These are phyloP conservation scores for Ganoderma sinense DNA, from an alignment of 1,284 basidiomycete species.

Conservation along the genomic window DNA sequence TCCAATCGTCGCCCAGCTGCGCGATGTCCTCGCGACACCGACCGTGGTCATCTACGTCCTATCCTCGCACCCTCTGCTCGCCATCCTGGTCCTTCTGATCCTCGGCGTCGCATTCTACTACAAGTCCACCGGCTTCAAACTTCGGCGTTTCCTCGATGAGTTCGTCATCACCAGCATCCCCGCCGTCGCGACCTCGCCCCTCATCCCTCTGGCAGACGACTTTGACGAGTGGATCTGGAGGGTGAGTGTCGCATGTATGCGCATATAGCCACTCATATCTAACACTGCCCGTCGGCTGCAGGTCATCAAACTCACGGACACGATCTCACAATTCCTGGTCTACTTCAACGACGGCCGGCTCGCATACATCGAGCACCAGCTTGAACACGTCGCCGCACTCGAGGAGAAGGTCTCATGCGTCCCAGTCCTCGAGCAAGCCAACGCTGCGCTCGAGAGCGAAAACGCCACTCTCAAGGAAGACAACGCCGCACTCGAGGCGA, in stretches of 20 bases:
- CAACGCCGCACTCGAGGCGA: background rate
- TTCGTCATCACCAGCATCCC: background rate
- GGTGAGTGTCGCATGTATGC: background rate
- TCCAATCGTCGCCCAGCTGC: background rate
- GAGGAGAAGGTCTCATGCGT: background rate
- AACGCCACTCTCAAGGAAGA: background rate
- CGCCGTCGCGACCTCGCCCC: background rate
- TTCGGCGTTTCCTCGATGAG: background rate
- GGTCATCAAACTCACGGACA: background rate
- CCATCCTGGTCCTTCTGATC: background rate
- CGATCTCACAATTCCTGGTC: background rate
- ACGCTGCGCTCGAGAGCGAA: background rate
- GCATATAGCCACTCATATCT: background rate
- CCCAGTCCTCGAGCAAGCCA: background rate
- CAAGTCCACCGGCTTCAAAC: slow-evolving; percentile 1
- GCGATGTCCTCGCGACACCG: background rate
- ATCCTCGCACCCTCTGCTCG: background rate
- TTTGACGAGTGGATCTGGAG: background rate
- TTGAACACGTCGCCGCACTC: background rate
- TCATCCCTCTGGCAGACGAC: background rate
- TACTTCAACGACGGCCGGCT: background rate
- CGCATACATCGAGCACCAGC: background rate
- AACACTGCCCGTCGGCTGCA: background rate
- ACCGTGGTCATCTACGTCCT: background rate
- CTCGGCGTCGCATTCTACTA: background rate